phyloP scores from a whole-genome alignment of 192 early-diverging fungal species.

The Umbelopsis ramanniana region DNA sequence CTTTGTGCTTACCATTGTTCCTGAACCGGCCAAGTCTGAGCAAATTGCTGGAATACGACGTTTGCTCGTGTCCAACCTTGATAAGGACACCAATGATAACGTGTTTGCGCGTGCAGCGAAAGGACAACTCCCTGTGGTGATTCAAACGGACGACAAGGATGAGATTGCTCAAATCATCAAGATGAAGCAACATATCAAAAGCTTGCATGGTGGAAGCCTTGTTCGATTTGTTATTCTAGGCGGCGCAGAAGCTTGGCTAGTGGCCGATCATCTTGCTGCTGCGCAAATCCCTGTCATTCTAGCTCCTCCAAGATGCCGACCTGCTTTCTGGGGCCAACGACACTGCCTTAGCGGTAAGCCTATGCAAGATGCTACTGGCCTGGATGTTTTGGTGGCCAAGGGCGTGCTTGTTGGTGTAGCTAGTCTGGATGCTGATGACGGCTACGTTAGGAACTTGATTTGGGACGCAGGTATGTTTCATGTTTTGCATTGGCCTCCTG shows the following conservation, averaged over 20 bases:
- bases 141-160: conserved; percentile 58
- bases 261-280: conserved; percentile 59
- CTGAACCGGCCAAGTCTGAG: conserved; percentile 50
- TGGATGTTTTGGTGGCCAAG: conserved; percentile 55
- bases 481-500: no score
- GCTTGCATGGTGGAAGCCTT: conserved; percentile 23
- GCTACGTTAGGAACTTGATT: conserved; percentile 65
- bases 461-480: conserved; percentile 77
- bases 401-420: conserved; percentile 65
- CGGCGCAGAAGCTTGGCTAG: conserved; percentile 69
- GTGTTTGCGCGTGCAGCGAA: conserved; percentile 47
- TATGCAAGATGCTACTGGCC: conserved; percentile 48
- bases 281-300: conserved; percentile 68
- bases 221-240: conserved; percentile 60
- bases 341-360: conserved; percentile 62
- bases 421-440: conserved; percentile 53
- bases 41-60: conserved; percentile 56
- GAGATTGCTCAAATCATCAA: conserved; percentile 67
- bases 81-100: conserved; percentile 29
- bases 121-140: conserved; percentile 56
- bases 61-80: conserved; percentile 37
- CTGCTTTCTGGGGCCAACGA: conserved; percentile 61
- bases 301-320: conserved; percentile 64
- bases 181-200: conserved; percentile 53
- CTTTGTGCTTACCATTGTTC: conserved; percentile 45